phyloP scores from a whole-genome alignment of 164 flowering plant genomes.

The Amborella trichopoda region DNA sequence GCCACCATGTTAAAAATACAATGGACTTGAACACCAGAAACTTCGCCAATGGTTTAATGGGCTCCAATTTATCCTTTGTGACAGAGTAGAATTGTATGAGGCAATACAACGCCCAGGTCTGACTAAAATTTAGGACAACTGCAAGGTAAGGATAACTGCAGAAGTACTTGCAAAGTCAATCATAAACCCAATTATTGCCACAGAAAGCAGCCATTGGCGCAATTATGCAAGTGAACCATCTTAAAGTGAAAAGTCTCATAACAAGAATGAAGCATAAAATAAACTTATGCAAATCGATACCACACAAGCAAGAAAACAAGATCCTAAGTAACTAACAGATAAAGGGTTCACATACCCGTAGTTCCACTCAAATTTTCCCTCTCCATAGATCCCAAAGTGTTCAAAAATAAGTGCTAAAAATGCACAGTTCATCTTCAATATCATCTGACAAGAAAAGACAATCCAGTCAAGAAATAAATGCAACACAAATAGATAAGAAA shows the following conservation, averaged over 20 bases:
- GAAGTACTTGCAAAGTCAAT: conserved; percentile 5
- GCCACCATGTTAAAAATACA: conserved; percentile 99
- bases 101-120: conserved; percentile 97
- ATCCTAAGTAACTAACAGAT: background rate
- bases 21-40: conserved; percentile 90
- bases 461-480: background rate
- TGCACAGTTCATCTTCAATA: conserved; percentile 88
- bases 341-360: conserved; percentile 98
- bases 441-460: conserved; percentile 51
- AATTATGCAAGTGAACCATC: background rate
- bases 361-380: conserved; percentile 93
- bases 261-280: background rate
- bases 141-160: conserved; percentile 98
- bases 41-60: conserved; percentile 91
- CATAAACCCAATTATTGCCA: background rate
- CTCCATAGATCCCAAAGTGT: conserved; percentile 85
- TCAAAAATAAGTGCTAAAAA: conserved; percentile 68
- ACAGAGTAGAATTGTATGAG: conserved; percentile 92
- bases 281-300: background rate
- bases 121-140: conserved; percentile 89
- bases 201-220: background rate
- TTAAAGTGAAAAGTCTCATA: background rate
- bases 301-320: background rate
- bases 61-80: conserved; percentile 71
- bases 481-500: background rate